phyloP scores from a whole-genome alignment of 441 rosid genomes.

The Manihot esculenta region DNA sequence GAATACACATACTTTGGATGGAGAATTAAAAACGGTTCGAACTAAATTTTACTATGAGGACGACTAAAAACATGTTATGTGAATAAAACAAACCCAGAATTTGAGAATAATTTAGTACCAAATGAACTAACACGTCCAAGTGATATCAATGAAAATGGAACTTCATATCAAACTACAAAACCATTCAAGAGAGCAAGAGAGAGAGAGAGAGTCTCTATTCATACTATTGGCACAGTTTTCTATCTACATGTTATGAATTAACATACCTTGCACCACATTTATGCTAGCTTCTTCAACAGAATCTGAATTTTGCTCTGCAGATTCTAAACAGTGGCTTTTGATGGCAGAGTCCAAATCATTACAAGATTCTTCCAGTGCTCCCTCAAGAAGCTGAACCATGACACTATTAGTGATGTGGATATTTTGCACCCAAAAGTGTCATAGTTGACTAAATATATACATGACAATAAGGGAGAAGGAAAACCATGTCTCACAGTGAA shows the following conservation, averaged over 20 bases:
- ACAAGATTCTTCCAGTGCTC: slow-evolving; percentile 72
- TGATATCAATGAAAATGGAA: neutral
- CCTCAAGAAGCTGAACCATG: slow-evolving; percentile 57
- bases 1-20: neutral
- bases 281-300: slow-evolving; percentile 21
- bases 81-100: neutral
- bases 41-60: neutral
- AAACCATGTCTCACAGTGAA: neutral
- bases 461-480: too few species aligned
- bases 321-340: slow-evolving; percentile 63
- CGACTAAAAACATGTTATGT: neutral
- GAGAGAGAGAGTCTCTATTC: neutral
- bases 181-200: neutral
- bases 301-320: slow-evolving; percentile 28
- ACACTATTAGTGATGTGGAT: too few species aligned
- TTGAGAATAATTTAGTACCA: neutral
- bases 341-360: slow-evolving; percentile 83
- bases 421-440: too few species aligned
- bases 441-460: too few species aligned
- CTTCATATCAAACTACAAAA: neutral
- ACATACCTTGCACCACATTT: slow-evolving; percentile 4
- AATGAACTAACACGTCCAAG: neutral
- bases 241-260: neutral
- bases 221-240: neutral
- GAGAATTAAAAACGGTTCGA: neutral